phyloP scores from a whole-genome alignment of 2,329 filamentous ascomycete species.

The Cordyceps farinosa region DNA sequence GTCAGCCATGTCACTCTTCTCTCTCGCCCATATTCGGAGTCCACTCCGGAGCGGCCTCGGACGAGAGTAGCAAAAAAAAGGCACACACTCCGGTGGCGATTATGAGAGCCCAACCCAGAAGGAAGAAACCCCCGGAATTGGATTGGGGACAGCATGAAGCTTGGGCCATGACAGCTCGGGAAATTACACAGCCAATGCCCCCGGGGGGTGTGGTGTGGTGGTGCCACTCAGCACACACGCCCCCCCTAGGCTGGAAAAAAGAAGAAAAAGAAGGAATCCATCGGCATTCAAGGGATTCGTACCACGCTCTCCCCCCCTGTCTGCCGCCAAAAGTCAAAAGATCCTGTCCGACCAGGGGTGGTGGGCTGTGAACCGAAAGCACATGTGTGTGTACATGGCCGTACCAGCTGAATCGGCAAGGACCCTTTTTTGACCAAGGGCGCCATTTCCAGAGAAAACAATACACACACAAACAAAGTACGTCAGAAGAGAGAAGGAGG shows the following conservation, averaged over 20 bases:
- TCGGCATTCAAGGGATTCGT: neutral
- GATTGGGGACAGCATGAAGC: neutral
- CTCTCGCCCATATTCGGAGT: neutral
- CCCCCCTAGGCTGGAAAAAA: neutral
- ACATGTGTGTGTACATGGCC: neutral
- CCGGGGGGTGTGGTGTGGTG: neutral
- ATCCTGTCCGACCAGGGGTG: neutral
- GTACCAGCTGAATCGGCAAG: neutral
- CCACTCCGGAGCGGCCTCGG: neutral
- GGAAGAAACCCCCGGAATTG: neutral
- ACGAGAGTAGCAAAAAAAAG: neutral
- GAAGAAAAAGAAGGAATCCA: slow-evolving; percentile 1
- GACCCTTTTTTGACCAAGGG: neutral
- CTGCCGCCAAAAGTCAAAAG: neutral
- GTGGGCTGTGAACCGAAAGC: no score
- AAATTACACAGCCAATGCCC: slow-evolving; percentile 3
- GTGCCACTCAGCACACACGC: neutral
- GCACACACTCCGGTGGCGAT: neutral
- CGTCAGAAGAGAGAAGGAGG: neutral
- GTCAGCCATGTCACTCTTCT: neutral
- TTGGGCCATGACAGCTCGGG: slow-evolving; percentile 4
- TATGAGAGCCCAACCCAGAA: neutral
- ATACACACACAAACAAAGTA: neutral
- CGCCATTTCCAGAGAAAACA: no score
- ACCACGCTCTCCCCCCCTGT: neutral